These are phyloP conservation scores for Xylaria polymorpha DNA, from an alignment of 2,329 filamentous ascomycete genomes.

Conservation along the genomic window DNA sequence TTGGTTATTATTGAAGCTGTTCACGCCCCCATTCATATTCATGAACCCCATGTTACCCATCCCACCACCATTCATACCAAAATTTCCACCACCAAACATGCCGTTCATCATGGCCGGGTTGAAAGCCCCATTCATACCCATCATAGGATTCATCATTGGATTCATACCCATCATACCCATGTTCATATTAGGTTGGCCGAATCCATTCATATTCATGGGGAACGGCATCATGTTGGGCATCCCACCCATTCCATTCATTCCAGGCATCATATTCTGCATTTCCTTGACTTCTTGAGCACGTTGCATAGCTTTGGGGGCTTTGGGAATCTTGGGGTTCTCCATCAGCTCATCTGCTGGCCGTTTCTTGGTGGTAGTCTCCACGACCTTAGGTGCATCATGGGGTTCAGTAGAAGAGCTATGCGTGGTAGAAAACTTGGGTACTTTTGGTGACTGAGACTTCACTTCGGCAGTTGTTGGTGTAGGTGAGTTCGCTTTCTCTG, in stretches of 20 bases:
- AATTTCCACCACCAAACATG: constrained; percentile 53
- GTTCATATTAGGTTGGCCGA: constrained; percentile 54
- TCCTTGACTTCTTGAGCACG: constrained; percentile 61
- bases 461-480: constrained; percentile 45
- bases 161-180: constrained; percentile 54
- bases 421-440: constrained; percentile 42
- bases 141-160: constrained; percentile 56
- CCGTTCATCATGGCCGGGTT: constrained; percentile 51
- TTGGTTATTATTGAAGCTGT: constrained; percentile 49
- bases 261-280: constrained; percentile 57
- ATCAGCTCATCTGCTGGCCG: constrained; percentile 79
- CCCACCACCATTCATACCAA: constrained; percentile 49
- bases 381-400: constrained; percentile 40
- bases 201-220: constrained; percentile 55
- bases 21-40: constrained; percentile 46
- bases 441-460: constrained; percentile 48
- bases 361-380: constrained; percentile 70
- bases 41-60: constrained; percentile 51
- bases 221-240: constrained; percentile 60
- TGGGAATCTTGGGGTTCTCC: constrained; percentile 73
- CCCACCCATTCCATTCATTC: constrained; percentile 54
- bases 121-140: constrained; percentile 53
- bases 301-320: constrained; percentile 74
- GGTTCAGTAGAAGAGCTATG: constrained; percentile 44
- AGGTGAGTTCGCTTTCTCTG: constrained; percentile 48